These are phyloP conservation scores for Myxozyma geophila DNA, from an alignment of 805 yeast species.

Conservation along the genomic window DNA sequence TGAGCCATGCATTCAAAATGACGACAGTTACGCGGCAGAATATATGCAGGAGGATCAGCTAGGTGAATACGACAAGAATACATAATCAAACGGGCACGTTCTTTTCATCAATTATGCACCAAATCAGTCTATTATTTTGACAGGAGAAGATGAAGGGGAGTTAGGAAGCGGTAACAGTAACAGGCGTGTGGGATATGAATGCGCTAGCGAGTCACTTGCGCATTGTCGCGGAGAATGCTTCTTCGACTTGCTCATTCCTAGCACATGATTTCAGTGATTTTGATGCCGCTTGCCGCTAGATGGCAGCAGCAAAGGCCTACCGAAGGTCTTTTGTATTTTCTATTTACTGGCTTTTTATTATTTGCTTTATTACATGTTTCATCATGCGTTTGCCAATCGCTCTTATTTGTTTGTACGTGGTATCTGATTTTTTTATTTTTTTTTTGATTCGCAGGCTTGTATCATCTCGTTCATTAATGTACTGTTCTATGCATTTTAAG, in stretches of 20 bases:
- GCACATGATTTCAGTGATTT: neutral
- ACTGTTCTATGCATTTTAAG: neutral
- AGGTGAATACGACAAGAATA: neutral
- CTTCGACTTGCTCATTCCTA: neutral
- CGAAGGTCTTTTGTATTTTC: neutral
- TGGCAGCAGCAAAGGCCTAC: neutral
- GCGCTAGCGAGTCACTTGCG: no score
- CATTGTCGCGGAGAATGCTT: no score
- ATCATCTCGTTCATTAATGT: conserved; percentile 1
- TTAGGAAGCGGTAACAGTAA: no score
- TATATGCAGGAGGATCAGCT: neutral
- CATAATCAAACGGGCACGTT: neutral
- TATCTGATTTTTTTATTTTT: neutral
- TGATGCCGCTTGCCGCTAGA: neutral
- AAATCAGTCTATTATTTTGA: neutral
- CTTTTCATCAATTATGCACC: neutral
- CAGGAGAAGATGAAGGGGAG: neutral
- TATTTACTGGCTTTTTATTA: neutral
- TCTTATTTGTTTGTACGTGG: neutral
- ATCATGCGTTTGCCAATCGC: no score
- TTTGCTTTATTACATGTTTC: neutral
- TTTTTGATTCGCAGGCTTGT: neutral
- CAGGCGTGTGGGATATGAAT: no score
- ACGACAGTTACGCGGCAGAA: neutral
- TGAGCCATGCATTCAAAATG: no score